These are phyloP conservation scores for Backusella australiensis DNA, from an alignment of 192 early-diverging fungal species.

Conservation along the genomic window DNA sequence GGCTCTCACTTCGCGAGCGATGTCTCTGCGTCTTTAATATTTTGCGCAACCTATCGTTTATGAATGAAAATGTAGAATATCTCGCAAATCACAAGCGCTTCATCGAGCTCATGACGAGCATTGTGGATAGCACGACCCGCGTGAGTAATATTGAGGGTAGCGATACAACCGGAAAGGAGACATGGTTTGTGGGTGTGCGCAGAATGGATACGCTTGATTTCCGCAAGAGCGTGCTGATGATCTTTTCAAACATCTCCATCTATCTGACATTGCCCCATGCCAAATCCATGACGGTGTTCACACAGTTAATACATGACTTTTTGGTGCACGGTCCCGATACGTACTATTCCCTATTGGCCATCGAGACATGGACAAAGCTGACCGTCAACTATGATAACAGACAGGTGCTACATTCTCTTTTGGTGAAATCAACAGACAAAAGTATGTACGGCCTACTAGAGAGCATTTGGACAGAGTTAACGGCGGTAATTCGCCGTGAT, in stretches of 20 bases:
- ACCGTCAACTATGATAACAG: conserved; percentile 57
- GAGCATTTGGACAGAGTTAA: conserved; percentile 34
- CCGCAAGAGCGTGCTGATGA: conserved; percentile 63
- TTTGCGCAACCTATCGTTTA: conserved; percentile 56
- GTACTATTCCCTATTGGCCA: conserved; percentile 58
- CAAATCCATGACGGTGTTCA: conserved; percentile 37
- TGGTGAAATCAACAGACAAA: conserved; percentile 19
- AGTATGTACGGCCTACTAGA: conserved; percentile 30
- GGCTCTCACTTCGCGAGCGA: conserved; percentile 43
- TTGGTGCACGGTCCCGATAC: conserved; percentile 48
- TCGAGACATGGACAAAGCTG: conserved; percentile 62
- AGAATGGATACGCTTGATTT: conserved; percentile 54
- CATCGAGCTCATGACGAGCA: conserved; percentile 35
- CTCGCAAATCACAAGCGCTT: conserved; percentile 47
- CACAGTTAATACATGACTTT: conserved; percentile 52
- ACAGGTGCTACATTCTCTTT: conserved; percentile 37
- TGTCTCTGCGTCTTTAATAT: conserved; percentile 53
- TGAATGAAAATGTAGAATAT: conserved; percentile 45
- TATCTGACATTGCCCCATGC: conserved; percentile 42
- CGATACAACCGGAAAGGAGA: not conserved
- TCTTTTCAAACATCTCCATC: conserved; percentile 60
- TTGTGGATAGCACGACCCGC: conserved; percentile 13
- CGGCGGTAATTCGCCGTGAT: conserved; percentile 29
- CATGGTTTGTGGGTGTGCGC: conserved; percentile 37
- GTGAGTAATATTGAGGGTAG: conserved; percentile 11